A percentile compares a stretch with the other conserved stretches of the same genome.
phyloP scores from a whole-genome alignment of 2,329 filamentous ascomycete genomes.

The Aspergillus neotritici region DNA sequence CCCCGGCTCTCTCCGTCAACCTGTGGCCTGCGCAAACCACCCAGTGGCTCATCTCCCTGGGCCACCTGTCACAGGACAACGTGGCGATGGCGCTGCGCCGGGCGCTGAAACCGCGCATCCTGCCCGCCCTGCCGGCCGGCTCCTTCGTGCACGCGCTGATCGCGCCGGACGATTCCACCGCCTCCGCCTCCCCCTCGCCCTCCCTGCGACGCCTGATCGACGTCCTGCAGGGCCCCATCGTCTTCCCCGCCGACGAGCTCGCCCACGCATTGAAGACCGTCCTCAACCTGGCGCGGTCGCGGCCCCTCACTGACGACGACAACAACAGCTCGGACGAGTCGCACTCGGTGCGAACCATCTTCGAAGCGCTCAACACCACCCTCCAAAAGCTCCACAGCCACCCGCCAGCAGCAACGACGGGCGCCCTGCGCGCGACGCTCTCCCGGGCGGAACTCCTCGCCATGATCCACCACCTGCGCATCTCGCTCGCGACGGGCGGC shows the following conservation, averaged over 20 bases:
- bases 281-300: slow-evolving; percentile 34
- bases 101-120: slow-evolving; percentile 27
- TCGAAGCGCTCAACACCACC: slow-evolving; percentile 34
- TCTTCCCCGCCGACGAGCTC: slow-evolving; percentile 36
- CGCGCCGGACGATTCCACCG: slow-evolving; percentile 24
- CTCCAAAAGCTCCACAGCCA: slow-evolving; percentile 34
- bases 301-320: slow-evolving; percentile 29
- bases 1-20: slow-evolving; percentile 24
- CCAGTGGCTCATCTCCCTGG: slow-evolving; percentile 37
- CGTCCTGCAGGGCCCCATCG: slow-evolving; percentile 32
- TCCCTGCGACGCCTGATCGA: slow-evolving; percentile 34
- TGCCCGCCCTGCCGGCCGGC: slow-evolving; percentile 34
- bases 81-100: slow-evolving; percentile 37
- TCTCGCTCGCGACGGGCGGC: slow-evolving; percentile 39
- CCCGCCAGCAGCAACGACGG: slow-evolving; percentile 25
- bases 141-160: slow-evolving; percentile 37
- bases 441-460: slow-evolving; percentile 36
- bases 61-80: slow-evolving; percentile 35
- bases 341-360: slow-evolving; percentile 29
- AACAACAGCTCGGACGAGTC: slow-evolving; percentile 6
- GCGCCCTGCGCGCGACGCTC: slow-evolving; percentile 34
- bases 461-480: slow-evolving; percentile 39
- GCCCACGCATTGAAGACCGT: slow-evolving; percentile 36
- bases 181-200: slow-evolving; percentile 2
- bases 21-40: slow-evolving; percentile 37